Percentiles rank a stretch among this genome's conserved stretches.
These are phyloP conservation scores for Mycena capillaripes DNA, from an alignment of 768 basidiomycete genomes.

Conservation along the genomic window DNA sequence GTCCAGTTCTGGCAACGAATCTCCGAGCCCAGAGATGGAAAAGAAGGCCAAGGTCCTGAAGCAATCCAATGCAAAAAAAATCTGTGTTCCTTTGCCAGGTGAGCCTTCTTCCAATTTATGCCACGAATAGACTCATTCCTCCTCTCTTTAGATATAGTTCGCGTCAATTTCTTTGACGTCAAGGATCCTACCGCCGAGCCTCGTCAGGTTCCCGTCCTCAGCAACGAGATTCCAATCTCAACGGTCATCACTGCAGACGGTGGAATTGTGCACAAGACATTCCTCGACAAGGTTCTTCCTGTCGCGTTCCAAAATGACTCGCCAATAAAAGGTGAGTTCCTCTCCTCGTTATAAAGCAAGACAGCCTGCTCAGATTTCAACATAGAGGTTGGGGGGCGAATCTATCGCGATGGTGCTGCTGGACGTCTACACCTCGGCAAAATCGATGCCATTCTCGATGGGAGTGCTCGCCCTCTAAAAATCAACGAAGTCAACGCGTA, in stretches of 20 bases:
- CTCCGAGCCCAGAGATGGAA: no score
- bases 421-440: slow-evolving; percentile 9
- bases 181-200: background rate
- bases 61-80: no score
- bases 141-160: background rate
- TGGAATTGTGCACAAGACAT: background rate
- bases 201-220: background rate
- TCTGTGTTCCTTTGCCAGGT: no score
- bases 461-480: background rate
- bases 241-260: background rate
- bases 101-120: background rate
- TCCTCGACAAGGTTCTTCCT: background rate
- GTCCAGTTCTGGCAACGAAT: no score
- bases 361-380: background rate
- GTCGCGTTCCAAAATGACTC: slow-evolving; percentile 1
- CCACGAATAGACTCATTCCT: no score
- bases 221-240: background rate
- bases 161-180: background rate
- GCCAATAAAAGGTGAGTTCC: background rate
- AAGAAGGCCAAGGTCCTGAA: no score
- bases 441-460: background rate
- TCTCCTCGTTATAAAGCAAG: background rate
- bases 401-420: slow-evolving; percentile 2
- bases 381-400: background rate
- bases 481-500: background rate